Evolutionary conservation across 495 filamentous ascomycete species (phyloP).

Genomic region (Trichoderma reesei): DNA sequence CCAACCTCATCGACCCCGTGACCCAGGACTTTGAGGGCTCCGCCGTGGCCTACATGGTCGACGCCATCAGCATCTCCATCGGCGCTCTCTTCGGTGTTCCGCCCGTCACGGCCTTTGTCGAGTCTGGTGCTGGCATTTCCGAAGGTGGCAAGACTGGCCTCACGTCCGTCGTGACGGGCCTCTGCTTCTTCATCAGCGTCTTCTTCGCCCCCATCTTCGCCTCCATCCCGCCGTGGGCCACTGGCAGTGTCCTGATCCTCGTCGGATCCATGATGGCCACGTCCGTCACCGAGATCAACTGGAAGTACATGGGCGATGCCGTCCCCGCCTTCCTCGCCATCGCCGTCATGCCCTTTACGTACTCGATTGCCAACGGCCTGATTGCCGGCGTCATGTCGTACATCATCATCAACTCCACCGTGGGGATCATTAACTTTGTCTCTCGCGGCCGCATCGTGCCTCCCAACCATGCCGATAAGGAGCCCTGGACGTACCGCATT

Average conservation of each 20-base stretch:
- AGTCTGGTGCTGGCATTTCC: constrained; percentile 74
- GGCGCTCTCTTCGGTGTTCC: constrained; percentile 64
- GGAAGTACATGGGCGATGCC: constrained; percentile 67
- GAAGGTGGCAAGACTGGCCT: constrained; percentile 74
- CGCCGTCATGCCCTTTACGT: constrained; percentile 77
- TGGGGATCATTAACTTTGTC: constrained; percentile 53
- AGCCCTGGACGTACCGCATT: constrained; percentile 61
- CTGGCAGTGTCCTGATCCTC: constrained; percentile 70
- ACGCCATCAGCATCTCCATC: constrained; percentile 67
- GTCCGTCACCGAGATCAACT: constrained; percentile 70
- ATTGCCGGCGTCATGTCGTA: constrained; percentile 69
- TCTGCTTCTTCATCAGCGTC: constrained; percentile 76
- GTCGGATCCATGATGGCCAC: constrained; percentile 75
- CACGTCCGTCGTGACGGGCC: constrained; percentile 64
- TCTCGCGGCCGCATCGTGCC: constrained; percentile 62
- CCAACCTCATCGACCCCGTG: constrained; percentile 58
- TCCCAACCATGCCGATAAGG: constrained; percentile 59
- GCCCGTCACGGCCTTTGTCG: constrained; percentile 74
- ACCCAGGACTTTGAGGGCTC: constrained; percentile 74
- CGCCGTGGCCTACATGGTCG: constrained; percentile 66
- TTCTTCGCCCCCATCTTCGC: constrained; percentile 86
- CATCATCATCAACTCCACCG: constrained; percentile 53
- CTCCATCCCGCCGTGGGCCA: constrained; percentile 76
- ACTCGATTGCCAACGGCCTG: constrained; percentile 67
- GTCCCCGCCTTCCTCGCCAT: constrained; percentile 75